Conservation (phyloP, 176 grass and related monocot species). For the Guadua angustifolia region DNA sequence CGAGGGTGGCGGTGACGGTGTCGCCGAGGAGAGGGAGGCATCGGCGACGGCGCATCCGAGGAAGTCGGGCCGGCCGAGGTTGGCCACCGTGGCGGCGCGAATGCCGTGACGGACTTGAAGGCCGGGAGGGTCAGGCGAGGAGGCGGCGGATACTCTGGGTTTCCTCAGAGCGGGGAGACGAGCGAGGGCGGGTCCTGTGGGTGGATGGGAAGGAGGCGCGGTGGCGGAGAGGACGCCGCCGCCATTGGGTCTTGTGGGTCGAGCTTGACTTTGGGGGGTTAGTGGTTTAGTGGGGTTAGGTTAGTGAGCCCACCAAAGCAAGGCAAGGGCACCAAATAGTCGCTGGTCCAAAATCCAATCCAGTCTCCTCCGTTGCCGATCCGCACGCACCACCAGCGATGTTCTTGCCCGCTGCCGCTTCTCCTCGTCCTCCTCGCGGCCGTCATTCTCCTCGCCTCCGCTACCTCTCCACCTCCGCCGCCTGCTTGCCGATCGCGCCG, state of each 20-base stretch:
- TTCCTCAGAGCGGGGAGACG: neutral
- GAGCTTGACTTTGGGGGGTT: neutral
- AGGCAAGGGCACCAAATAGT: too few relatives aligned
- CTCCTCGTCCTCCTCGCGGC: neutral
- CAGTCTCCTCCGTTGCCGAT: too few relatives aligned
- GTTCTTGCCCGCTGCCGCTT: neutral
- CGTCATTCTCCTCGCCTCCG: constrained; percentile 2
- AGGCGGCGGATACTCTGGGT: neutral
- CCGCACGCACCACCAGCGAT: neutral
- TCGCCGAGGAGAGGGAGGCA: constrained; percentile 54
- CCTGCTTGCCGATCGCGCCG: constrained; percentile 72
- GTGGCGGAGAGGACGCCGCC: constrained; percentile 41
- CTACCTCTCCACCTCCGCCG: constrained; percentile 29
- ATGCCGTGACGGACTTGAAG: constrained; percentile 56
- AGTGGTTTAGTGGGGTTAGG: neutral
- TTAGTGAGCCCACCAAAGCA: neutral
- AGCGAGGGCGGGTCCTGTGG: neutral
- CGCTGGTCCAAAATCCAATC: neutral
- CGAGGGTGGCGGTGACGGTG: constrained; percentile 58
- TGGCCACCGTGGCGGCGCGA: constrained; percentile 55
- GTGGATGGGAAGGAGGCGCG: constrained; percentile 16
- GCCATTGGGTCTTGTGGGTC: neutral
- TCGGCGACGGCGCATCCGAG: constrained; percentile 58
- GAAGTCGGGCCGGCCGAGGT: constrained; percentile 56
- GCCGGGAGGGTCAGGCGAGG: constrained; percentile 38